phyloP scores from a whole-genome alignment of 441 rosid genomes.

The Arabidopsis lyrata region DNA sequence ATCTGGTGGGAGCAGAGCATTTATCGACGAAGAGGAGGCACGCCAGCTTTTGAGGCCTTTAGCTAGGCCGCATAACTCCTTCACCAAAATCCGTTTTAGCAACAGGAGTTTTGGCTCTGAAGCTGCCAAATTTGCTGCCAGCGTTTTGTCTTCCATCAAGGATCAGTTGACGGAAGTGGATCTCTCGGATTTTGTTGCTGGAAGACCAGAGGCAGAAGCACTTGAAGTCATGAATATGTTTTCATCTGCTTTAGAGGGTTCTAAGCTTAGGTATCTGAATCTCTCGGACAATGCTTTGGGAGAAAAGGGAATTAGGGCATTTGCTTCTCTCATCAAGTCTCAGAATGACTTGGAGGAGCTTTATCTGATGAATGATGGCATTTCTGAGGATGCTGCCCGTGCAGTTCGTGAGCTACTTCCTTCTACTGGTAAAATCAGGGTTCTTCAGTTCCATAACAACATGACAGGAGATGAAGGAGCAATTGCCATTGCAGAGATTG shows the following conservation, averaged over 20 bases:
- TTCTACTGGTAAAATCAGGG: slow-evolving; percentile 57
- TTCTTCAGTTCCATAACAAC: slow-evolving; percentile 76
- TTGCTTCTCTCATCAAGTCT: slow-evolving; percentile 61
- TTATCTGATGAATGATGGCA: slow-evolving; percentile 69
- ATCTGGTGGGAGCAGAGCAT: slow-evolving; percentile 66
- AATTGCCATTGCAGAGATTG: slow-evolving; percentile 61
- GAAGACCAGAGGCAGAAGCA: slow-evolving; percentile 69
- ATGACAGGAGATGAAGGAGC: slow-evolving; percentile 82
- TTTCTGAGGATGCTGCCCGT: slow-evolving; percentile 72
- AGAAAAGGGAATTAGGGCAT: slow-evolving; percentile 71
- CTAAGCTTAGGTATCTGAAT: slow-evolving; percentile 55
- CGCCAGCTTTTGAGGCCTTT: slow-evolving; percentile 58
- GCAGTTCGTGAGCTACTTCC: slow-evolving; percentile 68
- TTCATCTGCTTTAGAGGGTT: slow-evolving; percentile 66
- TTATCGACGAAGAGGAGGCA: slow-evolving; percentile 67
- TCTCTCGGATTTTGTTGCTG: slow-evolving; percentile 72
- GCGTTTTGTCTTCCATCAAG: slow-evolving; percentile 54
- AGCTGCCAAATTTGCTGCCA: slow-evolving; percentile 66
- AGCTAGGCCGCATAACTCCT: slow-evolving; percentile 53
- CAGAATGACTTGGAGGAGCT: slow-evolving; percentile 65
- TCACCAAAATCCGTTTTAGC: slow-evolving; percentile 60
- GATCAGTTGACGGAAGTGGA: slow-evolving; percentile 64
- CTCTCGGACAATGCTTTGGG: slow-evolving; percentile 77
- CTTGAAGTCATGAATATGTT: slow-evolving; percentile 68
- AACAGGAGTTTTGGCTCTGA: slow-evolving; percentile 71